Evolutionary conservation across 2,329 filamentous ascomycete species (phyloP), one percentile per base, ranked within the genome.

Genomic region (Apiospora arundinis): DNA sequence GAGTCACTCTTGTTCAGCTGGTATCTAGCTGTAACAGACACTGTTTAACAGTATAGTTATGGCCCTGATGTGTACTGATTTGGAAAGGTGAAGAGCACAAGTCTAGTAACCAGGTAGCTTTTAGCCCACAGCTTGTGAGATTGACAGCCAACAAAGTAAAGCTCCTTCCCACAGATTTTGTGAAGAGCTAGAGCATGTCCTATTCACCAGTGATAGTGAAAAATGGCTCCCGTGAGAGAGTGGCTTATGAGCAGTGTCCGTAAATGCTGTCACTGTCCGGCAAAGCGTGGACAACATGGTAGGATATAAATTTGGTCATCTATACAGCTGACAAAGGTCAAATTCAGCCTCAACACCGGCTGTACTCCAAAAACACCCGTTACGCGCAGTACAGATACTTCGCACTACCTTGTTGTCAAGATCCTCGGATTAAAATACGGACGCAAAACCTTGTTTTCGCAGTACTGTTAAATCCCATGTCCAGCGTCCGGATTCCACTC

Each of bases 241-340:
- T 49, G n/a, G 48, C 48, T 49, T 49, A 49, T 49, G n/a, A 49
- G n/a, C n/a, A 49, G n/a, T 49, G 48, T 49, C n/a, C n/a, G n/a
- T 49, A 49, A 49, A 49, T 49, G n/a, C n/a, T 49, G n/a, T 49
- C 48, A n/a, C 48, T 49, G n/a, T 49, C n/a, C n/a, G n/a, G n/a
- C 9, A 49, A 49, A 49, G n/a, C 8, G n/a, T 49, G n/a, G n/a
- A 49, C n/a, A 25, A 49, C n/a, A 49, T 49, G n/a, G 6, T 49
- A 49, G 48, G 48, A 49, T 49, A 49, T 49, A 49, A 25, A 23
- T 7, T 49, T 49, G n/a, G n/a, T 49, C n/a, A 49, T 49, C n/a
- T 49, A 25, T 49, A 49, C n/a, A 49, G n/a, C n/a, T 49, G n/a
- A 49, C n/a, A n/a, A n/a, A n/a, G n/a, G n/a, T n/a, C n/a, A n/a